Conservation (phyloP, 176 grass and related monocot genomes). For the Musa acuminata region DNA sequence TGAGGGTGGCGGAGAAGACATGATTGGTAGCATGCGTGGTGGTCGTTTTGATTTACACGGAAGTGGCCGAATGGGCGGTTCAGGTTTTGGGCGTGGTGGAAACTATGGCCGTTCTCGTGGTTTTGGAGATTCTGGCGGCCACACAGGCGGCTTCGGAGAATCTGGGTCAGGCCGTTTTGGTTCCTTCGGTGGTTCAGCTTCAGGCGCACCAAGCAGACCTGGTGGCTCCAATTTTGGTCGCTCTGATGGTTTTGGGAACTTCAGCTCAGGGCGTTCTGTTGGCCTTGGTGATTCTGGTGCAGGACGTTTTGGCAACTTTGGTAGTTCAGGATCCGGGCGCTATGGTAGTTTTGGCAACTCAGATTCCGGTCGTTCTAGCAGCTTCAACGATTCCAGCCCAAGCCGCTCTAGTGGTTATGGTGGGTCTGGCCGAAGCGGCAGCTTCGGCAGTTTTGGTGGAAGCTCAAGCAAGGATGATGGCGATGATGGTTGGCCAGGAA, state of each 20-base stretch:
- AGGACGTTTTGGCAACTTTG: neutral
- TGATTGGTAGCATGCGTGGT: constrained; percentile 57
- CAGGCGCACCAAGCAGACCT: too few relatives aligned
- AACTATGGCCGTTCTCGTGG: neutral
- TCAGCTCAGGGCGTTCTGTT: neutral
- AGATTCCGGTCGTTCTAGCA: neutral
- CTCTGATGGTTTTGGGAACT: neutral
- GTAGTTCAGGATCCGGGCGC: neutral
- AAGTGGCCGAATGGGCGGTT: constrained; percentile 32
- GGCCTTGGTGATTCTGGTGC: neutral
- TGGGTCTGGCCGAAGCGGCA: too few relatives aligned
- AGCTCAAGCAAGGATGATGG: neutral
- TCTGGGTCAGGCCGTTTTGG: constrained; percentile 2
- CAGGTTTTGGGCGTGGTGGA: constrained; percentile 30
- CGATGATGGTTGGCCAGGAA: neutral
- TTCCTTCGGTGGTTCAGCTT: neutral
- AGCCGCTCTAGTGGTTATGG: too few relatives aligned
- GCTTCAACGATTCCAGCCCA: neutral
- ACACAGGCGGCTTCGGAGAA: neutral
- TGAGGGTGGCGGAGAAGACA: constrained; percentile 37
- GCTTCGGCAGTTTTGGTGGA: neutral
- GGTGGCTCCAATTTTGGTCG: neutral
- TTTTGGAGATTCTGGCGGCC: neutral
- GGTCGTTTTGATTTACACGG: constrained; percentile 35
- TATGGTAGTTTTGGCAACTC: neutral